Evolutionary conservation across 768 basidiomycete species (phyloP).

Genomic region (Wakefieldia striispora): DNA sequence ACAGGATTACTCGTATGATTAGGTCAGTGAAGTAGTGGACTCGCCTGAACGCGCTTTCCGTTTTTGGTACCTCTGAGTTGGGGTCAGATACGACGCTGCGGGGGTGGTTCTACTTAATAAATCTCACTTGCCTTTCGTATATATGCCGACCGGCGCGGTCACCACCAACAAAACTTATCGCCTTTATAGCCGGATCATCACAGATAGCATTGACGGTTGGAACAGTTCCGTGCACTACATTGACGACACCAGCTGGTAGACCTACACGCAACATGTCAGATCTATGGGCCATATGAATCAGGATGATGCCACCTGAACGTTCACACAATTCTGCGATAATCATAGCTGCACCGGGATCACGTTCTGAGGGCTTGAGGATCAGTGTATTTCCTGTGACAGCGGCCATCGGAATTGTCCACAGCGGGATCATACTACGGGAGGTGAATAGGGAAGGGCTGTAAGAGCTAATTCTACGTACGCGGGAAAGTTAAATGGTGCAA

Average conservation of each 20-base stretch:
- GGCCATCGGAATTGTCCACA: constrained; percentile 94
- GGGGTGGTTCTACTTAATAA: constrained; percentile 1
- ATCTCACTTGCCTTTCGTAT: constrained; percentile 63
- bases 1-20: constrained; percentile 1
- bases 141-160: constrained; percentile 93
- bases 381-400: constrained; percentile 90
- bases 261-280: constrained; percentile 38
- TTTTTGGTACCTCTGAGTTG: constrained; percentile 67
- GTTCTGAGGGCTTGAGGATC: constrained; percentile 92
- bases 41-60: constrained; percentile 85
- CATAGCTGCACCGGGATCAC: constrained; percentile 96
- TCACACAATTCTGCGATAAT: constrained; percentile 95
- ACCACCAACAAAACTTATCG: constrained; percentile 95
- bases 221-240: constrained; percentile 87
- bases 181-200: constrained; percentile 87
- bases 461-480: constrained; percentile 49
- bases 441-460: not conserved
- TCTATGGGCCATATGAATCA: not conserved
- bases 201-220: constrained; percentile 93
- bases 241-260: constrained; percentile 84
- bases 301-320: constrained; percentile 55
- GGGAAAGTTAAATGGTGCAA: constrained; percentile 89
- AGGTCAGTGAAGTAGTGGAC: constrained; percentile 14
- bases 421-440: constrained; percentile 78
- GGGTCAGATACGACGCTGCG: constrained; percentile 3